Evolutionary conservation across 1,139 yeast species (phyloP), one percentile per base, ranked within the genome.

Genomic region (Lodderomyces pseudojiufengensis): DNA sequence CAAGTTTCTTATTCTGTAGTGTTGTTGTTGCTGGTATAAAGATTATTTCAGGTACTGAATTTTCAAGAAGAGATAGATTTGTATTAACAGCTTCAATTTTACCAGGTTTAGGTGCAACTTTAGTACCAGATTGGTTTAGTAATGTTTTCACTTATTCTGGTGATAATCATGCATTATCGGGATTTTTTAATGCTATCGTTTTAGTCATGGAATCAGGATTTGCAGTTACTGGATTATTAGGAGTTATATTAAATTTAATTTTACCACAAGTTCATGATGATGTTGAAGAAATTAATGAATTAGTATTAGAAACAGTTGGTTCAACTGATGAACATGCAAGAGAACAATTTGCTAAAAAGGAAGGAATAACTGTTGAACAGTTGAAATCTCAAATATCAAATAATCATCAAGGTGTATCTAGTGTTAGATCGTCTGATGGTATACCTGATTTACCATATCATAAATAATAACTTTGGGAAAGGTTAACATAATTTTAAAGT

Each of bases 11-110:
- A 42, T 88, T 86, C 71, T 76, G 90, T 24, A 78, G 95, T 9
- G 96, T 88, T 36, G 90, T 95, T 0, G 92, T 85, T 27, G 84
- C 95, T 2, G 97, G 97, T 52, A 63, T 88, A 43, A 79, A 82
- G 52, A 84, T 88, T 55, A 84, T 87, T 46, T 65, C 94, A 13
- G 70, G 80, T 38, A 74, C 80, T 35, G 81, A 82, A 37, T 85
- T 87, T 64, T 82, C 92, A 12, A 78, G 95, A 67, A 77, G 96
- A 61, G 95, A 87, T 59, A 70, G 97, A 49, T 84, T 88, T 54
- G 78, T 88, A 31, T 71, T 87, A 37, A 84, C 96, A 2, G 80
- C 85, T 21, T 67, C 92, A 1, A 63, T 85, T 37, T 63, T 84
- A 55, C 82, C 84, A 33, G 96, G 96, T 40, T 57, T 86, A 32